Percentiles rank a stretch among this genome's conserved stretches.
phyloP scores from a whole-genome alignment of 1,284 basidiomycete genomes.

The Rhodotorula sp. region DNA sequence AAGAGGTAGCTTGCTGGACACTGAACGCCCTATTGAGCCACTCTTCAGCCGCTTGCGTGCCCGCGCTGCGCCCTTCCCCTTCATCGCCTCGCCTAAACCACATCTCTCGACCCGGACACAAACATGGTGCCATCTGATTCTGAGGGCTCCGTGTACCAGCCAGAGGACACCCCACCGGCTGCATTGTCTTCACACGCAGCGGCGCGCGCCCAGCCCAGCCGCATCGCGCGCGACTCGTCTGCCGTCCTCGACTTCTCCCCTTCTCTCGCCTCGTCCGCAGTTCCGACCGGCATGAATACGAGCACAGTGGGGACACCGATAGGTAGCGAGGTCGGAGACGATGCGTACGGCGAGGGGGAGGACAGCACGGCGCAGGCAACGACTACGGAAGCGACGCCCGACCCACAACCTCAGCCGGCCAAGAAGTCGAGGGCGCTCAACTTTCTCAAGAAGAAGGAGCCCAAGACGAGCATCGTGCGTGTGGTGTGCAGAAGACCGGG shows the following conservation, averaged over 20 bases:
- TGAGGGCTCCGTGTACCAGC: constrained; percentile 13
- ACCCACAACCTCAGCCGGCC: constrained; percentile 6
- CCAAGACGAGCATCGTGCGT: constrained; percentile 22
- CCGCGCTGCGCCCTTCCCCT: too few species aligned
- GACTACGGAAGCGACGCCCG: constrained; percentile 16
- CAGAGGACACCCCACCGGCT: not conserved
- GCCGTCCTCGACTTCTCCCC: not conserved
- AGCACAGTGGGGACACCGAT: constrained; percentile 8
- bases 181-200: not conserved
- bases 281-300: constrained; percentile 1
- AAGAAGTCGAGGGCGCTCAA: constrained; percentile 27
- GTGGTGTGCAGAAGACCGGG: not conserved
- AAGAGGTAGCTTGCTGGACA: too few species aligned
- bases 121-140: constrained; percentile 1
- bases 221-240: constrained; percentile 5
- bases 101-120: not conserved
- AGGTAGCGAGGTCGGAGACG: not conserved
- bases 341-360: not conserved
- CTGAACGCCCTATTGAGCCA: too few species aligned
- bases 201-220: not conserved
- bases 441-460: constrained; percentile 36
- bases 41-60: too few species aligned
- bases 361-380: not conserved
- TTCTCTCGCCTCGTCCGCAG: not conserved
- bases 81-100: too few species aligned